Percentiles rank a stretch among this genome's conserved stretches.
These are phyloP conservation scores for Magnusiomyces paraingens DNA, from an alignment of 1,139 yeast genomes.

Conservation along the genomic window DNA sequence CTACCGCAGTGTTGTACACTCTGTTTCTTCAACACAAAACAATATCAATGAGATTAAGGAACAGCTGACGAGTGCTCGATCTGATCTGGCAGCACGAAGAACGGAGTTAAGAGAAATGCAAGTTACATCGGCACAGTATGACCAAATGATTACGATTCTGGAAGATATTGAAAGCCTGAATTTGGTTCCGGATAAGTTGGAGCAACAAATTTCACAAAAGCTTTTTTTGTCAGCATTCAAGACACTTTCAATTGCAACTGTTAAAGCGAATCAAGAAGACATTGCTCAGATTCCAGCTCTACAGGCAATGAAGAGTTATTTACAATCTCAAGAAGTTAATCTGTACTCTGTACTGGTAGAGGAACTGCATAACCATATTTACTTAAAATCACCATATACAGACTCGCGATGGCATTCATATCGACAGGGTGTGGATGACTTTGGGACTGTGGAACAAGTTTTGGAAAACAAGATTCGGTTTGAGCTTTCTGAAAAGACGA, in stretches of 20 bases:
- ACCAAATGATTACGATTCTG: conserved; percentile 64
- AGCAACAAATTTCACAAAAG: conserved; percentile 57
- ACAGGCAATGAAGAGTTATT: conserved; percentile 48
- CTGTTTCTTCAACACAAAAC: conserved; percentile 52
- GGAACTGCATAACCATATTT: conserved; percentile 68
- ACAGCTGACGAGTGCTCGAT: conserved; percentile 44
- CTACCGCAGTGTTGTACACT: conserved; percentile 53
- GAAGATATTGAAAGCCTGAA: conserved; percentile 62
- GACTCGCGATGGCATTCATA: conserved; percentile 32
- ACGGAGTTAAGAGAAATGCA: conserved; percentile 59
- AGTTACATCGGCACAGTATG: conserved; percentile 53
- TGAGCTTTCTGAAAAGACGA: conserved; percentile 26
- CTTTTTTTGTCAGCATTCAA: conserved; percentile 65
- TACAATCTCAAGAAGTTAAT: conserved; percentile 53
- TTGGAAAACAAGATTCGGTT: conserved; percentile 29
- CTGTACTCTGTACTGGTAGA: conserved; percentile 69
- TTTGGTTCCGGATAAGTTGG: conserved; percentile 56
- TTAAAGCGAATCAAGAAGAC: conserved; percentile 51
- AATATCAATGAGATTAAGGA: conserved; percentile 47
- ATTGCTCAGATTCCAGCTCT: conserved; percentile 61
- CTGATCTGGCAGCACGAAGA: conserved; percentile 48
- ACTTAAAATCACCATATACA: conserved; percentile 47
- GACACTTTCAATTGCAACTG: conserved; percentile 50
- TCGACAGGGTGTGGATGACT: conserved; percentile 24
- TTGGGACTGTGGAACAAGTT: conserved; percentile 26